These are phyloP conservation scores for Naematelia aurantialba DNA, from an alignment of 768 basidiomycete genomes.

Conservation along the genomic window DNA sequence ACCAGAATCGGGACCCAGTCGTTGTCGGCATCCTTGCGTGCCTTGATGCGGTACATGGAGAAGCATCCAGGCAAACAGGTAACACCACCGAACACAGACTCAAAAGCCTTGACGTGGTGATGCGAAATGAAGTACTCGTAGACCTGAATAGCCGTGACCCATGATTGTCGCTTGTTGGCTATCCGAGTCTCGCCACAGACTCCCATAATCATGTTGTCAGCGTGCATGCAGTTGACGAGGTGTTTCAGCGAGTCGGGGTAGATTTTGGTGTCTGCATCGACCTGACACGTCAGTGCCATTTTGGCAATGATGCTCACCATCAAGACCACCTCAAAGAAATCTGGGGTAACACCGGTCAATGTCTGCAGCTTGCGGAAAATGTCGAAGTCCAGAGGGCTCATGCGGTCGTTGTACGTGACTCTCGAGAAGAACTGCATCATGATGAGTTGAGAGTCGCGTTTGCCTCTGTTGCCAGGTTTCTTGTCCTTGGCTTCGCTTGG, in stretches of 20 bases:
- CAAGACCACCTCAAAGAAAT: slow-evolving; percentile 93
- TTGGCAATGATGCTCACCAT: slow-evolving; percentile 69
- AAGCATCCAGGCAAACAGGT: slow-evolving; percentile 99
- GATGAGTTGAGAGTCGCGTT: slow-evolving; percentile 96
- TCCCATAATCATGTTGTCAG: slow-evolving; percentile 98
- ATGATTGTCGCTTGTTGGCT: slow-evolving; percentile 95
- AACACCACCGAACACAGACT: slow-evolving; percentile 98
- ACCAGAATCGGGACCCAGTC: slow-evolving; percentile 97
- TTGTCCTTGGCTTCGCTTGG: slow-evolving; percentile 80
- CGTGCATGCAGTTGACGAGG: slow-evolving; percentile 97
- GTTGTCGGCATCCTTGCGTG: slow-evolving; percentile 76
- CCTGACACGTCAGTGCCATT: slow-evolving; percentile 55
- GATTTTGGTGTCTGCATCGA: slow-evolving; percentile 97
- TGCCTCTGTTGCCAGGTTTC: slow-evolving; percentile 97
- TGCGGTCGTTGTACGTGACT: slow-evolving; percentile 98
- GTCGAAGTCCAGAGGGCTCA: slow-evolving; percentile 96
- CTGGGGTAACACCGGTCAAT: slow-evolving; percentile 98
- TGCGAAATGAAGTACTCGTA: slow-evolving; percentile 91
- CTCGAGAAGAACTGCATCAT: slow-evolving; percentile 99
- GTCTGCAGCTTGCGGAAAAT: slow-evolving; percentile 93
- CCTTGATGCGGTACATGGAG: slow-evolving; percentile 98
- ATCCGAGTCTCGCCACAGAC: slow-evolving; percentile 98
- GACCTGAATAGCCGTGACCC: slow-evolving; percentile 98
- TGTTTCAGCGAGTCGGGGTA: slow-evolving; percentile 83
- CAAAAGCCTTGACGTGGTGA: slow-evolving; percentile 96